Evolutionary conservation across 345 rosid species (phyloP).

Genomic region (Angophora floribunda): DNA sequence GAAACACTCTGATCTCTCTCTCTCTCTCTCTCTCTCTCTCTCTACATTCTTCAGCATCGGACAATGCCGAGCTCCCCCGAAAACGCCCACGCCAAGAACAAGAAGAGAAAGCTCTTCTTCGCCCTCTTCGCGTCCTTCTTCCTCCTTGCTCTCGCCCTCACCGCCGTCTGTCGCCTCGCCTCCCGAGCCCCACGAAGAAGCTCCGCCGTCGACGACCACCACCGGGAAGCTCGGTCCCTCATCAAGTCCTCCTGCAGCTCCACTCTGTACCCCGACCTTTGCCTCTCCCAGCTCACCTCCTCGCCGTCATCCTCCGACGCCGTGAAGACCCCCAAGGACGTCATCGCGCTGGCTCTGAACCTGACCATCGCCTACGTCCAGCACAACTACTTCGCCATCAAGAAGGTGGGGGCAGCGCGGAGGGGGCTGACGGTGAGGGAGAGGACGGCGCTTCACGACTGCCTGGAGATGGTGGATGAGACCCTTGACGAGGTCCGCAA

Average conservation of each 20-base stretch:
- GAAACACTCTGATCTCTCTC: neutral
- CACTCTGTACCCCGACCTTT: constrained; percentile 45
- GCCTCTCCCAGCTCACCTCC: constrained; percentile 39
- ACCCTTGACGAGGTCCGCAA: constrained; percentile 39
- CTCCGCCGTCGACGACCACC: neutral
- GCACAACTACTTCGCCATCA: constrained; percentile 36
- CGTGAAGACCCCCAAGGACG: constrained; percentile 39
- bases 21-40: neutral
- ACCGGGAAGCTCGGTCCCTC: constrained; percentile 9
- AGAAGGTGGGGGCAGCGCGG: constrained; percentile 13
- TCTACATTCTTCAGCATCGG: neutral
- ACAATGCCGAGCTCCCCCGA: constrained; percentile 1
- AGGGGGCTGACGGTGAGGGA: constrained; percentile 27
- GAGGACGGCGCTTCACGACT: constrained; percentile 46
- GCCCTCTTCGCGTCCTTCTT: constrained; percentile 11
- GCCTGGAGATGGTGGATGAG: constrained; percentile 40
- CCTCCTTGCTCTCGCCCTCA: neutral
- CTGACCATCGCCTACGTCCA: constrained; percentile 33
- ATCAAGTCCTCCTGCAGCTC: constrained; percentile 42
- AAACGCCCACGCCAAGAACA: neutral
- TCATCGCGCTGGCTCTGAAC: constrained; percentile 41
- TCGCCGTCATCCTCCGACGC: constrained; percentile 5
- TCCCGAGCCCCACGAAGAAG: neutral
- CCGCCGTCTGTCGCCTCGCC: neutral
- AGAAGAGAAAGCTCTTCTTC: constrained; percentile 9